Evolutionary conservation across 306 rosid species (phyloP).

Genomic region (Bauhinia variegata): DNA sequence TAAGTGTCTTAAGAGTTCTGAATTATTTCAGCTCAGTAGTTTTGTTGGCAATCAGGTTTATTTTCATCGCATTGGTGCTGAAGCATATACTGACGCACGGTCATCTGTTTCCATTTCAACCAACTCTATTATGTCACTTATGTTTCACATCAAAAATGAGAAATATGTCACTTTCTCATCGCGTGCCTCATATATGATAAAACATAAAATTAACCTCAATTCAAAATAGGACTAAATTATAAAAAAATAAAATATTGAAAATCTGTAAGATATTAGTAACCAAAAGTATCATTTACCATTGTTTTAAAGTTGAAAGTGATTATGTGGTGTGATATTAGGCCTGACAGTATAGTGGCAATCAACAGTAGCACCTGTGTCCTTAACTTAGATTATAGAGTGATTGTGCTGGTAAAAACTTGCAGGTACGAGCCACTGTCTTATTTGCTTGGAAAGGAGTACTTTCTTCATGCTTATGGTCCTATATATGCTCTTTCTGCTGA

Average conservation of each 20-base stretch:
- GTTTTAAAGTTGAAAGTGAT: neutral
- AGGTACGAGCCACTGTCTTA: conserved; percentile 82
- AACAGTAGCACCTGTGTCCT: neutral
- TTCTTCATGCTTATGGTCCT: conserved; percentile 98
- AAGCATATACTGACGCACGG: neutral
- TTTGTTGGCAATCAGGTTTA: neutral
- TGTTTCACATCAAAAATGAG: neutral
- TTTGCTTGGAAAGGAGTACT: conserved; percentile 95
- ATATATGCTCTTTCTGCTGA: conserved; percentile 91
- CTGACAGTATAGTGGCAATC: neutral
- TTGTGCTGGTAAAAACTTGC: conserved; percentile 33
- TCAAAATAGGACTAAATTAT: conserved; percentile 2
- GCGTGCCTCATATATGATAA: neutral
- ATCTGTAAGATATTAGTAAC: neutral
- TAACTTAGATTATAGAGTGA: conserved; percentile 12
- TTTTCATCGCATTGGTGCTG: neutral
- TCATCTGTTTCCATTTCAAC: neutral
- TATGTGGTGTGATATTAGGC: conserved; percentile 10
- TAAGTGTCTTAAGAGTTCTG: neutral
- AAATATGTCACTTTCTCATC: conserved; percentile 6
- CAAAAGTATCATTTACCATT: conserved; percentile 16
- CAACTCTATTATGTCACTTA: neutral
- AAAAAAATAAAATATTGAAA: neutral
- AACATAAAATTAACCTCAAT: neutral
- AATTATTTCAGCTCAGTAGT: neutral